phyloP scores from a whole-genome alignment of 352 stramenopile species.

The Globisporangium irregulare region DNA sequence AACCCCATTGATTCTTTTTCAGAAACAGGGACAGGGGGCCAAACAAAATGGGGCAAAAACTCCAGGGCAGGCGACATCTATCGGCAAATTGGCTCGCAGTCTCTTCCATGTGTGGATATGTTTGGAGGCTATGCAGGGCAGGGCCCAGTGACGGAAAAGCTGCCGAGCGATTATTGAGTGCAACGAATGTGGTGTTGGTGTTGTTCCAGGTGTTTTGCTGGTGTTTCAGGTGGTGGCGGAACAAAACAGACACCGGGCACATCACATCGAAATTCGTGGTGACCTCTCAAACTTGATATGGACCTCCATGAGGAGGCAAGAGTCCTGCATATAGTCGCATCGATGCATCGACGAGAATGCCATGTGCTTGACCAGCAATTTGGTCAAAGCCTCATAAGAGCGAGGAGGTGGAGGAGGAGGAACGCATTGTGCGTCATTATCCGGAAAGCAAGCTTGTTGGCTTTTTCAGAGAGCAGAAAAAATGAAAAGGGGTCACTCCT shows the following conservation, averaged over 20 bases:
- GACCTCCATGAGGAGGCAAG: background rate
- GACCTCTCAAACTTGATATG: constrained; percentile 7
- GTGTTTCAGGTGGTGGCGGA: background rate
- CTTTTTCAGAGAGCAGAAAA: too few species aligned
- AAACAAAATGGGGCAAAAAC: constrained; percentile 12
- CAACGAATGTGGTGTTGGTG: background rate
- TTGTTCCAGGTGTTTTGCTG: background rate
- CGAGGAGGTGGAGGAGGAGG: too few species aligned
- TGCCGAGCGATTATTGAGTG: too few species aligned
- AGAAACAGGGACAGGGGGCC: constrained; percentile 13
- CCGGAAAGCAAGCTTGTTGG: background rate
- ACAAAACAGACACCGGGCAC: background rate
- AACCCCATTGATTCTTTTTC: background rate
- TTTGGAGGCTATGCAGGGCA: background rate
- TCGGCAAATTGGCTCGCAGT: background rate
- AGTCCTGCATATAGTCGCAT: background rate
- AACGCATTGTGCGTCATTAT: too few species aligned
- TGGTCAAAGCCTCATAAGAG: too few species aligned
- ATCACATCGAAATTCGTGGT: background rate
- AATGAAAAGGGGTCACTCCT: constrained; percentile 8
- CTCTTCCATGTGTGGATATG: background rate
- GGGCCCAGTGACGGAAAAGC: background rate
- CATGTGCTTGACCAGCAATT: too few species aligned
- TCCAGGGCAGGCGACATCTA: constrained; percentile 28
- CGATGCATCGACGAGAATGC: background rate